A percentile compares a stretch with the other conserved stretches of the same genome.
phyloP scores from a whole-genome alignment of 148 eudicot genomes.

The Pharnaceum exiguum region DNA sequence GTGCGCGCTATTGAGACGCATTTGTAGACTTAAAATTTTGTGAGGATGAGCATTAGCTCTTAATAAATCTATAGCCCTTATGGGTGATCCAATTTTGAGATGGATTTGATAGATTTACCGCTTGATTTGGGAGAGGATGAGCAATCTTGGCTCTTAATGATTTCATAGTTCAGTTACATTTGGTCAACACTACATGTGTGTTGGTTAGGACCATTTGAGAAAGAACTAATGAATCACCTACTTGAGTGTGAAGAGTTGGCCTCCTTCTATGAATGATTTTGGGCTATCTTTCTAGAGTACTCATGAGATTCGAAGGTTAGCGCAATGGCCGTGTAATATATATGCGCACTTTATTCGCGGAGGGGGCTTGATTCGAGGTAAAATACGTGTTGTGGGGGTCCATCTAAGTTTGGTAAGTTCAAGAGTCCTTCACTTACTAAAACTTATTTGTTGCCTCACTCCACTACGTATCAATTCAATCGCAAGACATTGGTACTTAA shows the following conservation, averaged over 20 bases:
- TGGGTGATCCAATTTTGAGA: neutral
- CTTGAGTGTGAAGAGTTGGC: neutral
- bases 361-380: neutral
- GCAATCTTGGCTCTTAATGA: neutral
- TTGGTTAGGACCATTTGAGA: too few species aligned
- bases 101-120: neutral
- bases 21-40: too few species aligned
- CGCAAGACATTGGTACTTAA: too few species aligned
- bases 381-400: neutral
- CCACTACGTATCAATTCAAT: too few species aligned
- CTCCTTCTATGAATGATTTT: neutral
- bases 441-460: too few species aligned
- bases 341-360: too few species aligned
- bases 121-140: neutral
- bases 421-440: too few species aligned
- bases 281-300: neutral
- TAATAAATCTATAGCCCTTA: neutral
- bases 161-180: neutral
- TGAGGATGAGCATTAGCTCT: neutral
- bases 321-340: too few species aligned
- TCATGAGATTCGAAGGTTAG: too few species aligned
- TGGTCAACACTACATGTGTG: too few species aligned
- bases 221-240: neutral
- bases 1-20: too few species aligned
- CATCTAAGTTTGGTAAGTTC: too few species aligned